These are phyloP conservation scores for Leonotis leonurus DNA, from an alignment of 257 asterid genomes.

Conservation along the genomic window DNA sequence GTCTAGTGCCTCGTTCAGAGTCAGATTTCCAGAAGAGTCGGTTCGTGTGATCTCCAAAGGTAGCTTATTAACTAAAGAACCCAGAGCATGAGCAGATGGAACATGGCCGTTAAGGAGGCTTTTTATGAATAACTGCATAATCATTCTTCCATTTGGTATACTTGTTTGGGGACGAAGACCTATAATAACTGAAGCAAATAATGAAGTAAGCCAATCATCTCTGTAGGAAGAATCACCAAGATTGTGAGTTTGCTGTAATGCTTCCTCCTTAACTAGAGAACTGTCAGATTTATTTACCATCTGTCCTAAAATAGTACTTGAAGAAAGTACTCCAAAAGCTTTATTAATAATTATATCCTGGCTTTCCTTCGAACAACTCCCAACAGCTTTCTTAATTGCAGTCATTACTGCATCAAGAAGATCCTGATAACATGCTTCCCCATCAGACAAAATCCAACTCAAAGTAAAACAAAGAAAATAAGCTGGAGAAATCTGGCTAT, in stretches of 20 bases:
- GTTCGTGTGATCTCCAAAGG: slow-evolving; percentile 44
- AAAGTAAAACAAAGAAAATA: slow-evolving; percentile 12
- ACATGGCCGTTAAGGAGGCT: slow-evolving; percentile 63
- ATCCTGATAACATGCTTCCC: slow-evolving; percentile 35
- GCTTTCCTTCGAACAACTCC: slow-evolving; percentile 48
- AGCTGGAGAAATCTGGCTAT: neutral
- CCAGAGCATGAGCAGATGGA: slow-evolving; percentile 92
- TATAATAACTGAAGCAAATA: slow-evolving; percentile 72
- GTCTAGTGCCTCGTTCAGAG: slow-evolving; percentile 58
- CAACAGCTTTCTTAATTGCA: slow-evolving; percentile 77
- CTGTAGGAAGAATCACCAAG: slow-evolving; percentile 26
- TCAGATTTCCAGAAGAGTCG: slow-evolving; percentile 25
- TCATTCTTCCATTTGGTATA: slow-evolving; percentile 46
- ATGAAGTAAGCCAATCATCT: slow-evolving; percentile 61
- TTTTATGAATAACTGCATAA: slow-evolving; percentile 47
- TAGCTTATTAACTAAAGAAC: slow-evolving; percentile 85
- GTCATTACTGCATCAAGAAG: slow-evolving; percentile 56
- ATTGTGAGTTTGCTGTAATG: slow-evolving; percentile 20
- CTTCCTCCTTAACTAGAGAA: slow-evolving; percentile 24
- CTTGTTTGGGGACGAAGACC: slow-evolving; percentile 66
- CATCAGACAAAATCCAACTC: slow-evolving; percentile 14
- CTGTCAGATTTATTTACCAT: slow-evolving; percentile 28
- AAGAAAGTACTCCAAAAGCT: slow-evolving; percentile 43
- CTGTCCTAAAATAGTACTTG: slow-evolving; percentile 29
- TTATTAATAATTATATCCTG: slow-evolving; percentile 59